These are phyloP conservation scores for Ottelia alismoides DNA, from an alignment of 106 monocot genomes.

Conservation along the genomic window DNA sequence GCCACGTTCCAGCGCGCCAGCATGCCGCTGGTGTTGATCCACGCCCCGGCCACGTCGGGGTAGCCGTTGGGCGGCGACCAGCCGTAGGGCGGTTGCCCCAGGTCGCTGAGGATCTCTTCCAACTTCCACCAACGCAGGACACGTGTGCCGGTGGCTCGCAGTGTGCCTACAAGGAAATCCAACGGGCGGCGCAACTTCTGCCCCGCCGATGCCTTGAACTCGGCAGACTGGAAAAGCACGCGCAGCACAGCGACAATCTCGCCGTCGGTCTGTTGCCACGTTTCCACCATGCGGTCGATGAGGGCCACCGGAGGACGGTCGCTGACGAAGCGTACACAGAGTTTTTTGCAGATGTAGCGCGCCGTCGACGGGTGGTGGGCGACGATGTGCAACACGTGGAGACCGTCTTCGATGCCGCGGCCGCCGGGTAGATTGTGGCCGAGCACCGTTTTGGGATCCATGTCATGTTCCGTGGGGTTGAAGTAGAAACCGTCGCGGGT, in stretches of 20 bases:
- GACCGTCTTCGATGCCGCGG: neutral
- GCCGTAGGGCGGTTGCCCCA: neutral
- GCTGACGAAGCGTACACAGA: neutral
- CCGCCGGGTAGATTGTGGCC: neutral
- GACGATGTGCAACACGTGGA: neutral
- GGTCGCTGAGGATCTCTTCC: too few relatives aligned
- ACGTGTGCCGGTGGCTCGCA: neutral
- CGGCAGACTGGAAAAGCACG: neutral
- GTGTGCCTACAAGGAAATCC: neutral
- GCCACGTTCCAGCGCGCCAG: neutral
- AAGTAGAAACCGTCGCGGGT: neutral
- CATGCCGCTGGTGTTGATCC: neutral
- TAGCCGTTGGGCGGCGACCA: neutral
- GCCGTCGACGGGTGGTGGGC: neutral
- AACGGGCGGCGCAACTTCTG: neutral
- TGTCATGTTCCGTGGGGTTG: neutral
- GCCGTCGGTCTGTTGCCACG: neutral
- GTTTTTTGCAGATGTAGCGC: neutral
- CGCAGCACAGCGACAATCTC: neutral
- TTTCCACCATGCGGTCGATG: neutral
- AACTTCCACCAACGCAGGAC: too few relatives aligned
- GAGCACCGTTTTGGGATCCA: neutral
- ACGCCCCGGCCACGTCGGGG: neutral
- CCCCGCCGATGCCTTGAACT: neutral
- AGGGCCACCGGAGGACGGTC: neutral